These are phyloP conservation scores for Croton setiger DNA, from an alignment of 441 rosid genomes.

Conservation along the genomic window DNA sequence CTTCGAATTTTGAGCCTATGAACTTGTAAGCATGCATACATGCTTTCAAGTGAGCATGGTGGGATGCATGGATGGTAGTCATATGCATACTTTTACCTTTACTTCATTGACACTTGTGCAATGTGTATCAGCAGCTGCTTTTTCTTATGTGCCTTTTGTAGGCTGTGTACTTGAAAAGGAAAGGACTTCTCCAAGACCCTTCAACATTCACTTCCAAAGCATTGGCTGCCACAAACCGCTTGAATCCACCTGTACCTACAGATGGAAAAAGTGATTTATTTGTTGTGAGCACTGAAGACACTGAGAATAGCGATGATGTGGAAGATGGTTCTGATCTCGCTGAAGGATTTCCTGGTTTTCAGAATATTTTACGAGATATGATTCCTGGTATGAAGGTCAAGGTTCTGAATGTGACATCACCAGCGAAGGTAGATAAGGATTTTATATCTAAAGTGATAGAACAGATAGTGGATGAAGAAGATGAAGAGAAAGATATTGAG, in stretches of 20 bases:
- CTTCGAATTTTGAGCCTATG: not conserved
- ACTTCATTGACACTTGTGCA: constrained; percentile 1
- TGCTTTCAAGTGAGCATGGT: constrained; percentile 4
- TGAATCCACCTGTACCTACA: constrained; percentile 46
- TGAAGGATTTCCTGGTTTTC: constrained; percentile 73
- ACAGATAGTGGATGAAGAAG: constrained; percentile 77
- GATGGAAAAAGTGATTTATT: constrained; percentile 57
- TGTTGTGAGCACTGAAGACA: constrained; percentile 57
- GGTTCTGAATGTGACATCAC: constrained; percentile 78
- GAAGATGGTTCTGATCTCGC: constrained; percentile 75
- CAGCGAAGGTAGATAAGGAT: constrained; percentile 78
- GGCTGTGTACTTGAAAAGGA: constrained; percentile 83
- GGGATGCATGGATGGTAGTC: not conserved
- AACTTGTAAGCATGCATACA: not conserved
- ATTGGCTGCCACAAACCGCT: constrained; percentile 37
- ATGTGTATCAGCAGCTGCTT: not conserved
- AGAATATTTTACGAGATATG: constrained; percentile 75
- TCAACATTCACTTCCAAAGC: constrained; percentile 42
- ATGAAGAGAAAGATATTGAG: constrained; percentile 57
- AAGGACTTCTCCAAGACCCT: constrained; percentile 45
- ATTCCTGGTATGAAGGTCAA: constrained; percentile 85
- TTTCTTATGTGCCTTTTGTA: constrained; percentile 33
- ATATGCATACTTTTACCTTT: not conserved
- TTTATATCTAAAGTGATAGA: constrained; percentile 86
- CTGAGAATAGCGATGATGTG: constrained; percentile 50